Evolutionary conservation across 805 yeast species (phyloP).

Genomic region (Brettanomyces anomalus): DNA sequence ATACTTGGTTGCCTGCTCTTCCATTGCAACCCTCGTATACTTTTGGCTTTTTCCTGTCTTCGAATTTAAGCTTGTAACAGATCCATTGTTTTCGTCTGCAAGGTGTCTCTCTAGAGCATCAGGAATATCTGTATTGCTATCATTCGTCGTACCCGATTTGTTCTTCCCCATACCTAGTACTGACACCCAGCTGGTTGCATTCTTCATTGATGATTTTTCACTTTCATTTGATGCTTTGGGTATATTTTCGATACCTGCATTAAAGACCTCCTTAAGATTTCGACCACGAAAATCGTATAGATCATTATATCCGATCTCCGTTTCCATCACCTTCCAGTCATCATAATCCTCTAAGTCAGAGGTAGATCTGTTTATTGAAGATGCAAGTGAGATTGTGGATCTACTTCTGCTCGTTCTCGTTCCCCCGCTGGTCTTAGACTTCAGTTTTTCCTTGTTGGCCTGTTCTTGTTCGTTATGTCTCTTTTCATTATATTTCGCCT

Average conservation of each 20-base stretch:
- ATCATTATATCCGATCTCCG: constrained; percentile 60
- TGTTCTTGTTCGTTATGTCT: neutral
- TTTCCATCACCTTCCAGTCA: constrained; percentile 84
- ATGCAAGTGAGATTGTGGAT: neutral
- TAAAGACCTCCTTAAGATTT: constrained; percentile 33
- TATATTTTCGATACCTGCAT: constrained; percentile 15
- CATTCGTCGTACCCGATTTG: no score
- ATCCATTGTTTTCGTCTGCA: neutral
- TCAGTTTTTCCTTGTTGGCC: neutral
- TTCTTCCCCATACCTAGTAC: neutral
- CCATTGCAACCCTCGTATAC: constrained; percentile 83
- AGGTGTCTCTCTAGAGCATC: neutral
- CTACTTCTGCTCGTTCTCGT: neutral
- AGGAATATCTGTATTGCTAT: neutral
- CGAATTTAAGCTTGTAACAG: neutral
- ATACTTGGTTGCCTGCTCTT: constrained; percentile 75
- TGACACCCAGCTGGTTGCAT: constrained; percentile 4
- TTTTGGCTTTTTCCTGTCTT: constrained; percentile 20
- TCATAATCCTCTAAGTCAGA: constrained; percentile 30
- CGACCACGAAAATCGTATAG: constrained; percentile 77
- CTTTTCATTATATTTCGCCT: constrained; percentile 1
- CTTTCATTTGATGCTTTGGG: constrained; percentile 2
- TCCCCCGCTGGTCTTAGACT: constrained; percentile 1
- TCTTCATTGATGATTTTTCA: constrained; percentile 2
- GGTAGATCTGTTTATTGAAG: neutral